phyloP scores from a whole-genome alignment of 2,329 filamentous ascomycete genomes.

The Claviceps fusiformis region DNA sequence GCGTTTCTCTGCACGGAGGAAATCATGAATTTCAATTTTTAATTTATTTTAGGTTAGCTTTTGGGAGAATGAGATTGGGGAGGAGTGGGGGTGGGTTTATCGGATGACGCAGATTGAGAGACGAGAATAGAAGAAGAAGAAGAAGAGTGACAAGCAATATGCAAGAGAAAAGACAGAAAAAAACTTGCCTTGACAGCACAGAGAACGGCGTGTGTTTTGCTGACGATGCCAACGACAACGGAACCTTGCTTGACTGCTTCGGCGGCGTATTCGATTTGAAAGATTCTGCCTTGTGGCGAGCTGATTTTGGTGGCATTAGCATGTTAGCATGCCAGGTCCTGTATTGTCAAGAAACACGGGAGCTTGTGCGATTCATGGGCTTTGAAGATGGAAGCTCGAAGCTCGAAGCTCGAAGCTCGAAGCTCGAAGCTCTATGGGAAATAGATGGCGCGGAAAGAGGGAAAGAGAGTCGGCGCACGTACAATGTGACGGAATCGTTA shows the following conservation, averaged over 20 bases:
- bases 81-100: no score
- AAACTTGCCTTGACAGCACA: conserved; percentile 78
- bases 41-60: no score
- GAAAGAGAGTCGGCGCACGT: conserved; percentile 29
- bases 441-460: not conserved
- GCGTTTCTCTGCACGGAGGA: conserved; percentile 65
- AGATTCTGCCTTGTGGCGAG: conserved; percentile 97
- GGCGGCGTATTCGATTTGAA: conserved; percentile 97
- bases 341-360: not conserved
- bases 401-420: not conserved
- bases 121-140: not conserved
- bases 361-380: not conserved
- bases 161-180: no score
- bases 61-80: no score
- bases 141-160: no score
- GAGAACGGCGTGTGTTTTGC: conserved; percentile 94
- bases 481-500: conserved; percentile 99
- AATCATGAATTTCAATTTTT: no score
- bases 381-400: not conserved
- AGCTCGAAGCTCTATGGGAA: not conserved
- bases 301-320: conserved; percentile 33
- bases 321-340: conserved; percentile 12
- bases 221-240: conserved; percentile 90
- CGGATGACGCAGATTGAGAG: not conserved
- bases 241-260: conserved; percentile 99